A percentile compares a stretch with the other conserved stretches of the same genome.
These are phyloP conservation scores for Atalantia buxifolia DNA, from an alignment of 345 rosid species.

Conservation along the genomic window DNA sequence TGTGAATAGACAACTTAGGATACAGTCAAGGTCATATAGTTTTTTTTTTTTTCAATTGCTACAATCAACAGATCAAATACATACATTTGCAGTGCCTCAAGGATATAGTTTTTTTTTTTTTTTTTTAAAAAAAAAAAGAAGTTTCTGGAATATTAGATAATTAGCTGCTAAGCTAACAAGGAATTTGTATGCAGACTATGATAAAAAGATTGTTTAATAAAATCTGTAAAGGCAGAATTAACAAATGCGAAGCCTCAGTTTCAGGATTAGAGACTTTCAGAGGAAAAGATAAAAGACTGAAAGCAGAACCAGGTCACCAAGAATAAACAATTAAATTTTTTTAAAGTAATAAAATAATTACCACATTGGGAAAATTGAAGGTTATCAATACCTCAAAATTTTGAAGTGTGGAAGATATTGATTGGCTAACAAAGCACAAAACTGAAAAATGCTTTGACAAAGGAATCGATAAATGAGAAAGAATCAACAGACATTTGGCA, in stretches of 20 bases:
- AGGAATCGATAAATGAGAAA: neutral
- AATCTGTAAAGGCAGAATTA: neutral
- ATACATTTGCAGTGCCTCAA: no score
- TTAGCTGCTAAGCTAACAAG: neutral
- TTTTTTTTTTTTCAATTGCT: no score
- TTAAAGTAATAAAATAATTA: neutral
- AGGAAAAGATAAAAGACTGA: neutral
- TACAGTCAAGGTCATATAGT: neutral
- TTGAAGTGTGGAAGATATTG: neutral
- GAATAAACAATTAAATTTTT: neutral
- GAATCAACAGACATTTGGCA: neutral
- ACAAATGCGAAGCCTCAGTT: neutral
- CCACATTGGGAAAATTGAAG: neutral
- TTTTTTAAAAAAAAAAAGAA: neutral
- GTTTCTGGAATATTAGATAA: constrained; percentile 6
- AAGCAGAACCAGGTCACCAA: neutral
- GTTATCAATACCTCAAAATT: neutral
- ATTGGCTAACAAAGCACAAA: constrained; percentile 8
- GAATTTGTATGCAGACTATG: neutral
- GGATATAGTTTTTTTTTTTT: no score
- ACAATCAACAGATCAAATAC: no score
- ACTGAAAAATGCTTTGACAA: neutral
- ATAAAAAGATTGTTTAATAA: neutral
- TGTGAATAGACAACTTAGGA: neutral
- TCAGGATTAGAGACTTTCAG: neutral